Evolutionary conservation across 768 basidiomycete genomes (phyloP).

Genomic region (Lyophyllum atratum): DNA sequence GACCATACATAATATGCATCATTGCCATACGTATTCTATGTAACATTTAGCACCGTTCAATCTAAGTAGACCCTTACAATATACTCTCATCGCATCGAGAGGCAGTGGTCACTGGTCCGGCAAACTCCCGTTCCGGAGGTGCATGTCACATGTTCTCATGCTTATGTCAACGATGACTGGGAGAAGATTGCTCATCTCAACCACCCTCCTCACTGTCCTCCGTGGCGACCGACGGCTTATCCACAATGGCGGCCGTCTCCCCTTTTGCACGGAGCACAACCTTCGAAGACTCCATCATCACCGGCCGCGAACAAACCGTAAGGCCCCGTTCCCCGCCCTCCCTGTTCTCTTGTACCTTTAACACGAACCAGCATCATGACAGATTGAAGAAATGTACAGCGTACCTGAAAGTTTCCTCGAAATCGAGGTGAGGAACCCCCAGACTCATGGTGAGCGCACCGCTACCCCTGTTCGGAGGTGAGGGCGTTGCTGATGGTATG

Average conservation of each 20-base stretch:
- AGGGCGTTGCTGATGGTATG: neutral
- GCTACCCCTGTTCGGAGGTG: neutral
- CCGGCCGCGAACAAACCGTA: slow-evolving; percentile 62
- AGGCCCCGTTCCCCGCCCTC: slow-evolving; percentile 21
- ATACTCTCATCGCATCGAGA: neutral
- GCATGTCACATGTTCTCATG: slow-evolving; percentile 1
- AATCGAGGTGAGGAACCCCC: slow-evolving; percentile 96
- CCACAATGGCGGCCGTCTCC: slow-evolving; percentile 44
- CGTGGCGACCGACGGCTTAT: neutral
- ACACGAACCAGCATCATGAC: slow-evolving; percentile 28
- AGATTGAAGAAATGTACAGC: slow-evolving; percentile 99
- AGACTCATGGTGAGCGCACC: slow-evolving; percentile 78
- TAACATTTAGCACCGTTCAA: too few relatives aligned
- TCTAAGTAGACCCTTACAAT: too few relatives aligned
- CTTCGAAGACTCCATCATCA: slow-evolving; percentile 54
- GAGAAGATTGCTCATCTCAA: neutral
- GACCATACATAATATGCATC: too few relatives aligned
- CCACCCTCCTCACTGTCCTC: neutral
- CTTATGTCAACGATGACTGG: neutral
- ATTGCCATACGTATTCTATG: too few relatives aligned
- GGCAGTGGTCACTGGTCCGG: neutral
- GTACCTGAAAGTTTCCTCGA: slow-evolving; percentile 96
- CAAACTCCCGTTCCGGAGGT: neutral
- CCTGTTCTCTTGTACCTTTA: slow-evolving; percentile 21
- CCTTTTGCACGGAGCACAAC: slow-evolving; percentile 64